Evolutionary conservation across 176 grass and related monocot genomes (phyloP).

Genomic region (Oryza rufipogon): DNA sequence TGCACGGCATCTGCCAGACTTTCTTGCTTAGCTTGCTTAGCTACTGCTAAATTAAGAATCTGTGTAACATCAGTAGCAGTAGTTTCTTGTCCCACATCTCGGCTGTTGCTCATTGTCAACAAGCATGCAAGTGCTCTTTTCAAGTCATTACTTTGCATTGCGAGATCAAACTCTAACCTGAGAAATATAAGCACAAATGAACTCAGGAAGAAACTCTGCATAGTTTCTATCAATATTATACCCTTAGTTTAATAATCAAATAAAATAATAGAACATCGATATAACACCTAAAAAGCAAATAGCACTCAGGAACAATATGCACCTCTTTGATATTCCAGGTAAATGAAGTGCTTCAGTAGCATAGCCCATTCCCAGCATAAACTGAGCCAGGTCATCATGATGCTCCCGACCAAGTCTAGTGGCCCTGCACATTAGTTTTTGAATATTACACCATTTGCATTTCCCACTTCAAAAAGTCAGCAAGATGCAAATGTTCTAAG

Average conservation of each 20-base stretch:
- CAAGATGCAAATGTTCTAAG: conserved; percentile 33
- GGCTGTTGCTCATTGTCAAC: conserved; percentile 97
- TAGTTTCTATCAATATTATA: conserved; percentile 28
- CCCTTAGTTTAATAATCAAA: conserved; percentile 14
- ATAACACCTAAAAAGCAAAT: conserved; percentile 19
- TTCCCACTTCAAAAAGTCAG: conserved; percentile 12
- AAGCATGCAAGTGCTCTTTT: conserved; percentile 97
- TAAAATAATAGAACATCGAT: conserved; percentile 23
- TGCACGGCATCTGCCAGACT: conserved; percentile 93
- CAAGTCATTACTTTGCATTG: conserved; percentile 97
- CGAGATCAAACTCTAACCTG: conserved; percentile 98
- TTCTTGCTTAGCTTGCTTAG: conserved; percentile 97
- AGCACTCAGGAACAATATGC: conserved; percentile 20
- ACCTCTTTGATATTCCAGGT: conserved; percentile 98
- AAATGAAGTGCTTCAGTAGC: conserved; percentile 99
- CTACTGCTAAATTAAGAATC: conserved; percentile 92
- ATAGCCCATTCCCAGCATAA: conserved; percentile 99
- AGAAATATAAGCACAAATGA: conserved; percentile 27
- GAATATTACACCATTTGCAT: not conserved
- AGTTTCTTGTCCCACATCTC: conserved; percentile 89
- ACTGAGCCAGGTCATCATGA: conserved; percentile 98
- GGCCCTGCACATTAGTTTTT: conserved; percentile 66
- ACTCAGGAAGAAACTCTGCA: conserved; percentile 7
- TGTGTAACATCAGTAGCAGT: conserved; percentile 76
- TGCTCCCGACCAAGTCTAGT: conserved; percentile 93